A percentile compares a stretch with the other conserved stretches of the same genome.
Evolutionary conservation across 73 alveolate genomes (phyloP).

Genomic region (Paramecium primaurelia): DNA sequence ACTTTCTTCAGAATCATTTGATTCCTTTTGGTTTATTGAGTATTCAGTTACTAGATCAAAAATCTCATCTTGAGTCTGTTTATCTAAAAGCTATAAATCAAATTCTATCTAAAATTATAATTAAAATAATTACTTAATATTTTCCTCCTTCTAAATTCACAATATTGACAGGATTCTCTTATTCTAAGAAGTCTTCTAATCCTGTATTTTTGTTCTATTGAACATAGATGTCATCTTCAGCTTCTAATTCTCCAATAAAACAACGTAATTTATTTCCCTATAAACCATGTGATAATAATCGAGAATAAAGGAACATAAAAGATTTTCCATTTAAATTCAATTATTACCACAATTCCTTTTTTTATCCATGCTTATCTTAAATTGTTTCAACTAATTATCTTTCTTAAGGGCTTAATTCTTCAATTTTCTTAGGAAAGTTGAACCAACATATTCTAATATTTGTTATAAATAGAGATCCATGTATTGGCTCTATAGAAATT

Average conservation of each 20-base stretch:
- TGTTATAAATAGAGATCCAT: not conserved
- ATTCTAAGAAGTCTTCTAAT: not conserved
- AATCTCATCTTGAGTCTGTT: not conserved
- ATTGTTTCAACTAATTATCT: not conserved
- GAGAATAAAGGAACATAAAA: not conserved
- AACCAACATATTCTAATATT: not conserved
- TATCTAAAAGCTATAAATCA: not conserved
- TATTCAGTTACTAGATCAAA: not conserved
- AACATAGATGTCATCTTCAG: not conserved
- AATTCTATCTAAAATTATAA: not conserved
- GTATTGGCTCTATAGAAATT: not conserved
- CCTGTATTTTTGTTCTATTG: not conserved
- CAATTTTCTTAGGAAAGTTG: not conserved
- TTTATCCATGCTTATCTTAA: not conserved
- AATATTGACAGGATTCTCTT: not conserved
- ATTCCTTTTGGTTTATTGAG: not conserved
- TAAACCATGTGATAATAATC: constrained; percentile 25
- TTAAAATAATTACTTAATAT: not conserved
- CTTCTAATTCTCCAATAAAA: constrained; percentile 5
- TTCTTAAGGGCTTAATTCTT: not conserved
- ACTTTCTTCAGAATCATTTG: not conserved
- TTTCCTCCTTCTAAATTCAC: not conserved
- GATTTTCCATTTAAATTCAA: constrained; percentile 13
- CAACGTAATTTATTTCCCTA: not conserved
- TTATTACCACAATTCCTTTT: not conserved